phyloP scores from a whole-genome alignment of 306 rosid species.

The Ceratonia siliqua region DNA sequence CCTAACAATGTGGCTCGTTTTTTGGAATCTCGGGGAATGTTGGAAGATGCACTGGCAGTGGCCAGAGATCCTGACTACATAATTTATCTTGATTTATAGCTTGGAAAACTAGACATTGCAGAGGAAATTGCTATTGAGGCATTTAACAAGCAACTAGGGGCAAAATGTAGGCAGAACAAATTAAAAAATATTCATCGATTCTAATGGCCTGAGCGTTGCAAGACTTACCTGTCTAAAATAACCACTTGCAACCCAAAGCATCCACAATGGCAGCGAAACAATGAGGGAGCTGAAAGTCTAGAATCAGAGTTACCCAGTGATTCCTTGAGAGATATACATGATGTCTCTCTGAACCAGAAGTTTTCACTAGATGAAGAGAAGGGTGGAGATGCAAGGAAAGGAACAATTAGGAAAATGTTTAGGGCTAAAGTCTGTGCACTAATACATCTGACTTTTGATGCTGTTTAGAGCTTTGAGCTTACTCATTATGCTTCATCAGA shows the following conservation, averaged over 20 bases:
- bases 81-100: slow-evolving; percentile 67
- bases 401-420: too few relatives aligned
- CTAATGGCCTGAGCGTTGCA: slow-evolving; percentile 96
- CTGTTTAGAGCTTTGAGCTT: too few relatives aligned
- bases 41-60: slow-evolving; percentile 69
- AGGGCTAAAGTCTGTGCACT: too few relatives aligned
- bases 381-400: too few relatives aligned
- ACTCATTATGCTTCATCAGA: too few relatives aligned
- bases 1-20: slow-evolving; percentile 64
- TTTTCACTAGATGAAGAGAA: slow-evolving; percentile 91
- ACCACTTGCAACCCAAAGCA: slow-evolving; percentile 83
- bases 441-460: too few relatives aligned
- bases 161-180: slow-evolving; percentile 76
- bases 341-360: slow-evolving; percentile 78
- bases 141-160: slow-evolving; percentile 87
- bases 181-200: slow-evolving; percentile 81
- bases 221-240: slow-evolving; percentile 81
- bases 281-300: slow-evolving; percentile 77
- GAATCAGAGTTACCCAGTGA: slow-evolving; percentile 86
- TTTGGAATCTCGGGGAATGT: slow-evolving; percentile 71
- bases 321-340: slow-evolving; percentile 92
- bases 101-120: slow-evolving; percentile 59
- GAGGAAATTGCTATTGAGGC: too few relatives aligned
- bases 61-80: slow-evolving; percentile 68
- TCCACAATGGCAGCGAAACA: slow-evolving; percentile 88